Evolutionary conservation across 2,329 filamentous ascomycete species (phyloP).

Genomic region (Scytalidium lignicola): DNA sequence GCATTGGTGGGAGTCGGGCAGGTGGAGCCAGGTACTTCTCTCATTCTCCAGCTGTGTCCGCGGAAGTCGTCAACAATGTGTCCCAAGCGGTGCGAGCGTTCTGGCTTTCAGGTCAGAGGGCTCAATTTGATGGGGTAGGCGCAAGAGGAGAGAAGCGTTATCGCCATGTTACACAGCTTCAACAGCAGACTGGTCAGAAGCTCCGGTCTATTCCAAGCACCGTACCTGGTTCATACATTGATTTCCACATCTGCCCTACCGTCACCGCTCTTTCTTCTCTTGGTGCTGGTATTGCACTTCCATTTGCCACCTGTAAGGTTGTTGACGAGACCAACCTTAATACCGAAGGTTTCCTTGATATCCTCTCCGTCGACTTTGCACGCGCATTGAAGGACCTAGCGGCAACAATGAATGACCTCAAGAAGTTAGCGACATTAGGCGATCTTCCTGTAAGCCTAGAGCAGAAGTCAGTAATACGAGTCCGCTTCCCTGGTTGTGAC

Average conservation of each 20-base stretch:
- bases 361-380: constrained; percentile 83
- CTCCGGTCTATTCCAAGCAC: constrained; percentile 53
- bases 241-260: constrained; percentile 84
- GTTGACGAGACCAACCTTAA: constrained; percentile 60
- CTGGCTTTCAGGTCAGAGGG: constrained; percentile 83
- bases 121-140: constrained; percentile 76
- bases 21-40: constrained; percentile 84
- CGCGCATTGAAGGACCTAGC: constrained; percentile 80
- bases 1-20: constrained; percentile 61
- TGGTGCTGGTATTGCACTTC: constrained; percentile 41
- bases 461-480: constrained; percentile 54
- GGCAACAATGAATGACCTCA: constrained; percentile 73
- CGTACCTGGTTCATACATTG: constrained; percentile 73
- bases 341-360: constrained; percentile 76
- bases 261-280: constrained; percentile 82
- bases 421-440: constrained; percentile 69
- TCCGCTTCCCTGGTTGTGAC: constrained; percentile 90
- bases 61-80: constrained; percentile 93
- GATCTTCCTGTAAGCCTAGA: constrained; percentile 78
- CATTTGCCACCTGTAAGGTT: constrained; percentile 33
- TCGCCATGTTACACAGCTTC: constrained; percentile 67
- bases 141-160: constrained; percentile 72
- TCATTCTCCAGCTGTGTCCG: constrained; percentile 76
- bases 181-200: constrained; percentile 67
- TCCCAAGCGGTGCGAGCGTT: constrained; percentile 89